phyloP scores from a whole-genome alignment of 306 rosid species.

The Clitoria ternatea region DNA sequence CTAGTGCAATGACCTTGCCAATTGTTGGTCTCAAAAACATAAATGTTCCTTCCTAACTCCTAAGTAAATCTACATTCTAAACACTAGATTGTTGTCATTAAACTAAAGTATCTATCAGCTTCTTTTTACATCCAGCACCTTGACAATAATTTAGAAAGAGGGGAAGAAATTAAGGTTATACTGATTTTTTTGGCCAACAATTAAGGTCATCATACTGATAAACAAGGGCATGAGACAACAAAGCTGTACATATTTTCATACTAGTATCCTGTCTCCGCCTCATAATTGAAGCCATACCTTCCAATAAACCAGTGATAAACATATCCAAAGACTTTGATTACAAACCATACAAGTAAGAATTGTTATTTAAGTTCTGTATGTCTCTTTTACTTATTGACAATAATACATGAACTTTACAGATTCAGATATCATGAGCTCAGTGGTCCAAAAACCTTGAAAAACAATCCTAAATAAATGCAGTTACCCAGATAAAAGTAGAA shows the following conservation, averaged over 20 bases:
- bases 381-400: background rate
- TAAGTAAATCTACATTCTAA: background rate
- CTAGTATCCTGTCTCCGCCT: no score
- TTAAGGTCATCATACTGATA: no score
- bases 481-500: background rate
- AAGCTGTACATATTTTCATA: no score
- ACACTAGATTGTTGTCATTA: background rate
- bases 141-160: background rate
- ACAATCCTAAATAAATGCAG: background rate
- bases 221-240: no score
- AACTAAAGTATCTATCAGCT: background rate
- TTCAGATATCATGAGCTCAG: background rate
- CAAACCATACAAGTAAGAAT: background rate
- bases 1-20: background rate
- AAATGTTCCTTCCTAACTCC: constrained; percentile 12
- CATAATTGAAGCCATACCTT: no score
- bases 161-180: background rate
- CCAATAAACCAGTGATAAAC: no score
- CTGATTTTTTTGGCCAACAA: no score
- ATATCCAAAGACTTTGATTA: background rate
- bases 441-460: background rate
- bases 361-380: background rate
- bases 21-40: background rate
- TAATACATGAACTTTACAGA: background rate
- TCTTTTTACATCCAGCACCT: background rate